Evolutionary conservation across 78 protist genomes (phyloP), one percentile per base, ranked within the genome.

Genomic region (Dictyostelium discoideum): DNA sequence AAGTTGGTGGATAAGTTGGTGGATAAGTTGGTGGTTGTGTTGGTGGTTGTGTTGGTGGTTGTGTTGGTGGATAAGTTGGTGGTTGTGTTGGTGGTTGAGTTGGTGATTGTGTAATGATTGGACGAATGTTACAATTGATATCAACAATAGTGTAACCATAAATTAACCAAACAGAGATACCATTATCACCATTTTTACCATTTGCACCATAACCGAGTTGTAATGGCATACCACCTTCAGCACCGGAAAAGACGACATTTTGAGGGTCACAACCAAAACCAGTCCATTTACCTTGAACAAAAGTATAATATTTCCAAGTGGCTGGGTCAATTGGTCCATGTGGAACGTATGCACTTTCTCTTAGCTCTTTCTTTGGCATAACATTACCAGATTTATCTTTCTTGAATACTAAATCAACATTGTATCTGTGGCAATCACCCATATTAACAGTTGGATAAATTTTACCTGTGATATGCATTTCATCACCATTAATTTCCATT

Each of bases 141-240:
- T 76, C 82, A 29, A 76, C 48, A 5, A 76, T 20, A 10, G 26
- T 37, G n/a, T 39, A 39, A 76, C 82, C 82, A 39, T 26, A 86
- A 6, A 82, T 6, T 57, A 87, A 63, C 93, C 93, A 87, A n/a
- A 79, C 86, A 16, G 93, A 87, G 44, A 79, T 8, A 57, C 93
- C 93, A 29, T 44, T 24, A 11, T 87, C 16, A 48, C 63, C 67
- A 57, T 87, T 87, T 74, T 87, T 87, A 32, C 93, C 93, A 79
- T 87, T 87, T 37, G 93, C 93, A 79, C 93, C 93, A 22, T 7
- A 0, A 39, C 93, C 93, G 11, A 79, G 65, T 65, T 79, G 85
- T 26, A 57, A 26, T 79, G 86, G 80, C 93, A 87, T 87, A 65
- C 32, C 48, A 11, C 5, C 8, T 46, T 54, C 65, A 3, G 65